phyloP scores from a whole-genome alignment of 495 filamentous ascomycete species.

The Polyplosphaeria fusca region DNA sequence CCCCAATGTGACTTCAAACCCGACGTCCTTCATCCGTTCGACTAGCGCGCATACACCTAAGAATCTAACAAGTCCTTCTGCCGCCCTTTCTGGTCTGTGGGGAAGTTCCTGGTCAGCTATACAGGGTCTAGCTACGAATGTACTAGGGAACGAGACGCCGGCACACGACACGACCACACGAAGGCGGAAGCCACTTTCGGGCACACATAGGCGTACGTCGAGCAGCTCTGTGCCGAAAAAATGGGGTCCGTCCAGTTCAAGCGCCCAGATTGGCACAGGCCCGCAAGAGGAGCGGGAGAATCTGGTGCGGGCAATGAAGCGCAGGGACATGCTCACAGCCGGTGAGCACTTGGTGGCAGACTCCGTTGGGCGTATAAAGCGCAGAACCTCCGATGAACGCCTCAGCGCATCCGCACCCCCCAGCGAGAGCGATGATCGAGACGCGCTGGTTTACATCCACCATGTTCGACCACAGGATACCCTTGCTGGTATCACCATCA shows the following conservation, averaged over 20 bases:
- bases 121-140: constrained; percentile 44
- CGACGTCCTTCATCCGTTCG: constrained; percentile 17
- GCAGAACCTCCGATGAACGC: constrained; percentile 57
- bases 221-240: constrained; percentile 44
- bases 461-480: constrained; percentile 78
- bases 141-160: constrained; percentile 42
- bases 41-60: constrained; percentile 13
- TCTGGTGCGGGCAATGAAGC: constrained; percentile 59
- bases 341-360: constrained; percentile 50
- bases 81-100: constrained; percentile 32
- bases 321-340: constrained; percentile 57
- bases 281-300: constrained; percentile 56
- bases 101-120: constrained; percentile 44
- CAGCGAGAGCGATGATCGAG: constrained; percentile 55
- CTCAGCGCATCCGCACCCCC: constrained; percentile 42
- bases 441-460: constrained; percentile 84
- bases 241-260: constrained; percentile 56
- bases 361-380: constrained; percentile 52
- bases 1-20: constrained; percentile 8
- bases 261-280: constrained; percentile 50
- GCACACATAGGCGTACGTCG: constrained; percentile 44
- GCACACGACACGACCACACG: constrained; percentile 36
- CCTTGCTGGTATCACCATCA: constrained; percentile 83
- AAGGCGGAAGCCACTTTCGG: constrained; percentile 46
- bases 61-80: constrained; percentile 3